Evolutionary conservation across 257 asterid species (phyloP).

Genomic region (Nicotiana paniculata): DNA sequence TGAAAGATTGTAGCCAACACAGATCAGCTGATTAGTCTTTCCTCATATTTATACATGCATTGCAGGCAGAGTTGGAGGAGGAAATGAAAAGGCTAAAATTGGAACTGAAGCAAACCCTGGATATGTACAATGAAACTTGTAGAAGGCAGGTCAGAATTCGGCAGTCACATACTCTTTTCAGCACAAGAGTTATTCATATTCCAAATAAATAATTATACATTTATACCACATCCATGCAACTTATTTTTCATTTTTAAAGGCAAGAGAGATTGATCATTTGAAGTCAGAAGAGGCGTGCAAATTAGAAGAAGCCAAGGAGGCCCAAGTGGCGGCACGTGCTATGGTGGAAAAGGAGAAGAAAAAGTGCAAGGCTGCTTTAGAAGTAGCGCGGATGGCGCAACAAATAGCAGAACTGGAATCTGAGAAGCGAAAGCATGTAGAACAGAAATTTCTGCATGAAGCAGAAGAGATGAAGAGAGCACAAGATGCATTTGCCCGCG

Average conservation of each 20-base stretch:
- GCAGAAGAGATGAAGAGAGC: slow-evolving; percentile 63
- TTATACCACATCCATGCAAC: not conserved
- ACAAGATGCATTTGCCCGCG: slow-evolving; percentile 36
- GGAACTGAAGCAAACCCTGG: slow-evolving; percentile 57
- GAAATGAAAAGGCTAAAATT: slow-evolving; percentile 58
- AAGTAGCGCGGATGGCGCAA: slow-evolving; percentile 67
- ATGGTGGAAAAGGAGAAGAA: slow-evolving; percentile 60
- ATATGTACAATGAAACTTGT: slow-evolving; percentile 49
- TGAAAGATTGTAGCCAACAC: not conserved
- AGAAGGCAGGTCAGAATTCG: slow-evolving; percentile 22
- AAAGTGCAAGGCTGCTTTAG: slow-evolving; percentile 67
- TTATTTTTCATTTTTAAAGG: slow-evolving; percentile 27
- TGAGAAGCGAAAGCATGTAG: slow-evolving; percentile 53
- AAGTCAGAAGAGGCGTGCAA: slow-evolving; percentile 30
- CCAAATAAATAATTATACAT: not conserved
- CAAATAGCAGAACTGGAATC: slow-evolving; percentile 66
- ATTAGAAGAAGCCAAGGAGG: slow-evolving; percentile 35
- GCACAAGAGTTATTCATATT: not conserved
- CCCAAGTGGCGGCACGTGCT: slow-evolving; percentile 48
- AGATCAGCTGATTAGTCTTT: not conserved
- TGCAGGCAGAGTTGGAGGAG: slow-evolving; percentile 57
- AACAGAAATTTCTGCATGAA: slow-evolving; percentile 43
- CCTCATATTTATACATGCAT: not conserved
- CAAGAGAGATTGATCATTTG: slow-evolving; percentile 32
- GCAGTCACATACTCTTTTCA: not conserved